A percentile compares a stretch with the other conserved stretches of the same genome.
These are phyloP conservation scores for Davidsoniella virescens DNA, from an alignment of 2,329 filamentous ascomycete genomes.

Conservation along the genomic window DNA sequence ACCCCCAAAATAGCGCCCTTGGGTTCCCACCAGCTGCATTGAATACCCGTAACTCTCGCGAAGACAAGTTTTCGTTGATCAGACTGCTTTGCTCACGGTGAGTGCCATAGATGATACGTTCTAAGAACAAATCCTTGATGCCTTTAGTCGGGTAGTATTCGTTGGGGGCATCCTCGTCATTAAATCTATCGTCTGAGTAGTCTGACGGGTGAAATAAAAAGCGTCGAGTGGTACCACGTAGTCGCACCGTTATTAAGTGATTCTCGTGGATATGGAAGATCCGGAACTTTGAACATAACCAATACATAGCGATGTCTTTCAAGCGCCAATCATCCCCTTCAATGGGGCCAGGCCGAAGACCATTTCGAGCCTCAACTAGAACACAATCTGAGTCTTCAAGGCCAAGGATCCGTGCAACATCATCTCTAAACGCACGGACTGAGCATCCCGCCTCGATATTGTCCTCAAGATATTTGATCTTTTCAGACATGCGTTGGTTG, in stretches of 20 bases:
- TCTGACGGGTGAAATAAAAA: constrained; percentile 8
- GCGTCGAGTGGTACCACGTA: constrained; percentile 3
- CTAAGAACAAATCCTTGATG: neutral
- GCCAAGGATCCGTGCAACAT: constrained; percentile 1
- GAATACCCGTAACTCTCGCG: neutral
- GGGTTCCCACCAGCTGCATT: neutral
- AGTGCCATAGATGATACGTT: neutral
- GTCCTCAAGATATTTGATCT: neutral
- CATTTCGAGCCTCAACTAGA: constrained; percentile 10
- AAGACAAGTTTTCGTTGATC: neutral
- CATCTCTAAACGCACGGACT: constrained; percentile 2
- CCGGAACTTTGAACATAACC: constrained; percentile 10
- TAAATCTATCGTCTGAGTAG: constrained; percentile 7
- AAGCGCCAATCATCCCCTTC: constrained; percentile 11
- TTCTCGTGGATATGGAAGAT: constrained; percentile 1
- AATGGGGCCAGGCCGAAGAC: constrained; percentile 8
- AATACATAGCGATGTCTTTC: constrained; percentile 5
- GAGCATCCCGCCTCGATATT: neutral
- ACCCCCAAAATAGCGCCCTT: constrained; percentile 3
- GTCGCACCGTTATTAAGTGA: constrained; percentile 3
- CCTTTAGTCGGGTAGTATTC: too few species aligned
- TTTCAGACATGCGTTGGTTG: neutral
- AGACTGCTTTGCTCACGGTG: constrained; percentile 1
- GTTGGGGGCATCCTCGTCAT: constrained; percentile 1
- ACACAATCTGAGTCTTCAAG: constrained; percentile 9